Base-by-base conservation (phyloP, 2,329 filamentous ascomycete species). In the Hypoxylon sp. region DNA sequence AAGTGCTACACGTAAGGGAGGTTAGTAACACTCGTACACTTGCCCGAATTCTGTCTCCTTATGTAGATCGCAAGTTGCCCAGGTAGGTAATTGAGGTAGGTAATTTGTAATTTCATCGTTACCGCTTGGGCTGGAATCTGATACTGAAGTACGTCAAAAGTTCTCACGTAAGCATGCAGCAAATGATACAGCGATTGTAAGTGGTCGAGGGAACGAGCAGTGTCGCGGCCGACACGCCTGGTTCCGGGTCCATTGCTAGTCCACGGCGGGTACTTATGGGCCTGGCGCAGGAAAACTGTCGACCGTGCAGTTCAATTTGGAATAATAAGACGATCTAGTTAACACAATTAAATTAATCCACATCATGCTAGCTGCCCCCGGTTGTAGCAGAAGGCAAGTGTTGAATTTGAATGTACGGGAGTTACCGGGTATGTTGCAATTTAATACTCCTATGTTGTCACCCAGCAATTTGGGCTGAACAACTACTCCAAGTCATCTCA, bases 121-220 rank as follows among this genome's bases (percentile, higher is more conserved):
- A 13, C 7, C 4, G n/a, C 17, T 42, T 7, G n/a, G n/a, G 37
- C n/a, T 42, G 5, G 6, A 8, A 8, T 42, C 6, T 42, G 15
- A 42, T 7, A 42, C 37, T 15, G 1, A 42, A 7, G 37, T 42
- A 42, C 6, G 37, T 17, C 17, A 8, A 42, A 42, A 42, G 6
- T 42, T 42, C n/a, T 42, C 37, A 42, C 37, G 13, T 42, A 42
- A 42, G n/a, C 37, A 42, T 42, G 37, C 6, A 42, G 37, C n/a
- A 2, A 42, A 42, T 5, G 17, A 42, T 39, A 42, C 17, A 42
- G 37, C 0, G 37, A 42, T 17, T 42, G n/a, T 42, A 19, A 42
- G 37, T 17, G 6, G 37, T 6, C 5, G n/a, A 37, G n/a, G 35
- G n/a, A 37, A 37, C n/a, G 6, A 19, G 37, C 37, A 13, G n/a